Conservation (phyloP, 371 early-diverging fungal species). For the Mortierella sp. region DNA sequence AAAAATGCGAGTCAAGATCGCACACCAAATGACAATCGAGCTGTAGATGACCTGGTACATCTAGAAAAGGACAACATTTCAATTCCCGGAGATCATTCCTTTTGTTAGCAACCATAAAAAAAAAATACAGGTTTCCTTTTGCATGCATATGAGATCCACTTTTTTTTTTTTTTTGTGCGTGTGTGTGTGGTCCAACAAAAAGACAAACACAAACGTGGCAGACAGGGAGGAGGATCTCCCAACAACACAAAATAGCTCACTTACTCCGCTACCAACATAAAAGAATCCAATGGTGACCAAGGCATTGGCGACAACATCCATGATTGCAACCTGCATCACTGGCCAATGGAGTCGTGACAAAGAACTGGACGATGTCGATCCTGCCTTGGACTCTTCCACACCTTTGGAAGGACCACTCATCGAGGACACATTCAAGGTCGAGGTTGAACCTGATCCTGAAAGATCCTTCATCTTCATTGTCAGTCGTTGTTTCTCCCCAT, state of each 20-base stretch:
- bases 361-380: conserved; percentile 1
- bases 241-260: not conserved
- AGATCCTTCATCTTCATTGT: conserved; percentile 13
- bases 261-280: conserved; percentile 80
- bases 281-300: conserved; percentile 79
- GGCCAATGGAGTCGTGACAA: conserved; percentile 57
- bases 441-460: conserved; percentile 11
- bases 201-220: no score
- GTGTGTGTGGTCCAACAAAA: no score
- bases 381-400: conserved; percentile 18
- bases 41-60: conserved; percentile 83
- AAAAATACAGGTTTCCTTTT: conserved; percentile 1
- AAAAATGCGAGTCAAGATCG: conserved; percentile 72
- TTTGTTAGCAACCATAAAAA: not conserved
- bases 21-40: conserved; percentile 81
- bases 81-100: not conserved
- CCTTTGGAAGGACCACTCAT: not conserved
- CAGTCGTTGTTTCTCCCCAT: conserved; percentile 35
- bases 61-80: conserved; percentile 36
- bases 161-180: no score
- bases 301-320: conserved; percentile 78
- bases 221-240: no score
- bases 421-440: not conserved
- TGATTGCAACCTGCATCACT: conserved; percentile 61
- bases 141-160: not conserved